These are phyloP conservation scores for Ceratobasidium sp. DNA, from an alignment of 1,284 basidiomycete genomes.

Conservation along the genomic window DNA sequence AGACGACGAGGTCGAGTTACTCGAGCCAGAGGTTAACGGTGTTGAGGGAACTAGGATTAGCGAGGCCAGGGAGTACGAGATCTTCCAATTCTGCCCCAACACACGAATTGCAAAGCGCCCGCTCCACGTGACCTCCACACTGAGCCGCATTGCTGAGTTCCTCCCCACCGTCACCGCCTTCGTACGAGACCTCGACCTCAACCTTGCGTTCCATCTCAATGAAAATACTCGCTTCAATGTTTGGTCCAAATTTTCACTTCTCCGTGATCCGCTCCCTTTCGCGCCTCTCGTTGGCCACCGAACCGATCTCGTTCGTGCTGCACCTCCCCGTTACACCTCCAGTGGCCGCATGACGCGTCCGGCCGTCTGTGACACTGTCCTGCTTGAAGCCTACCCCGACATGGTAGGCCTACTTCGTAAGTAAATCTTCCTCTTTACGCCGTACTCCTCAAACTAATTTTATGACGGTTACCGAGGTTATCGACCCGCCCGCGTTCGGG, in stretches of 20 bases:
- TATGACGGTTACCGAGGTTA: background rate
- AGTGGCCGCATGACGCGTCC: background rate
- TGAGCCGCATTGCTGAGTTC: background rate
- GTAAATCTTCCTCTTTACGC: background rate
- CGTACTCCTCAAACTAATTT: background rate
- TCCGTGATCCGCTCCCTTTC: background rate
- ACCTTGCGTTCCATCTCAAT: constrained; percentile 1
- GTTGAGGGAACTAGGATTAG: background rate
- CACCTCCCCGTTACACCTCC: background rate
- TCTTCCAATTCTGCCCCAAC: background rate
- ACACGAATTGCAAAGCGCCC: background rate
- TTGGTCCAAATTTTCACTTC: too few species aligned
- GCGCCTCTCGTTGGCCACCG: background rate
- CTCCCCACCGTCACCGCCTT: background rate
- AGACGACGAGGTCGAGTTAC: background rate
- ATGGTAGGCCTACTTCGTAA: background rate
- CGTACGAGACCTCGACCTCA: background rate
- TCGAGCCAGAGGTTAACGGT: too few species aligned
- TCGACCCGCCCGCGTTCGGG: background rate
- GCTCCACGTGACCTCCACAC: background rate
- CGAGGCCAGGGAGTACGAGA: background rate
- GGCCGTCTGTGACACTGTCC: background rate
- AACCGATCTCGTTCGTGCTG: background rate
- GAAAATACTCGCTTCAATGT: background rate
- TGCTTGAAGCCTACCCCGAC: background rate